Conservation (phyloP, 2,329 filamentous ascomycete genomes). For the Monosporascus sp. region DNA sequence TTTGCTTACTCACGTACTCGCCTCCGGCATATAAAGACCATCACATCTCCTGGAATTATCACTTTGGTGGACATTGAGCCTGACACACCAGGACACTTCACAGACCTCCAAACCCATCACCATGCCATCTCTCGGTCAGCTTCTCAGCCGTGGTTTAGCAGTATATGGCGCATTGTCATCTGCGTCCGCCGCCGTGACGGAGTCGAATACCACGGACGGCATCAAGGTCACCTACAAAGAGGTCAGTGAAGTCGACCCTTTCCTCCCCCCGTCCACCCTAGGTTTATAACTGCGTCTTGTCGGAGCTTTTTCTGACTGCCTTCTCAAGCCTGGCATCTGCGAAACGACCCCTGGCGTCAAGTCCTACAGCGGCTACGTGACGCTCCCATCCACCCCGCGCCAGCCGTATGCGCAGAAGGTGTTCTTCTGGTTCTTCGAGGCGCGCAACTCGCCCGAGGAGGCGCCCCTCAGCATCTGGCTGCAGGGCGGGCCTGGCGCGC, state of each 20-base stretch:
- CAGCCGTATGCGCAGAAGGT: slow-evolving; percentile 40
- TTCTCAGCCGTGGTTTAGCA: background rate
- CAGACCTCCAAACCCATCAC: no score
- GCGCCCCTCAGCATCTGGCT: slow-evolving; percentile 49
- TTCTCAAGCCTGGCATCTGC: slow-evolving; percentile 45
- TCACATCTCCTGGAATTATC: no score
- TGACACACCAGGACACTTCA: no score
- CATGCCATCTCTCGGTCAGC: background rate
- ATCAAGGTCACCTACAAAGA: slow-evolving; percentile 48
- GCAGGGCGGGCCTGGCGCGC: slow-evolving; percentile 54
- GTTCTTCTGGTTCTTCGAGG: slow-evolving; percentile 33
- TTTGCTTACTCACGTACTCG: no score
- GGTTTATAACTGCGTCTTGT: no score
- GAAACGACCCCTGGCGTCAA: slow-evolving; percentile 50
- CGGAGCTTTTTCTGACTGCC: slow-evolving; percentile 5
- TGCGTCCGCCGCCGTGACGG: background rate
- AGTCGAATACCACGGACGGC: background rate
- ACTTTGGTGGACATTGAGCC: no score
- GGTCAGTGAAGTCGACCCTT: slow-evolving; percentile 19
- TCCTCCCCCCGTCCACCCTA: no score
- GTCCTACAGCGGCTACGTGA: slow-evolving; percentile 58
- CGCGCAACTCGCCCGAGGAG: slow-evolving; percentile 18
- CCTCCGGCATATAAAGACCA: no score
- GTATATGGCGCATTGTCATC: background rate
- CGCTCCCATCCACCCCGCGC: slow-evolving; percentile 43